phyloP scores from a whole-genome alignment of 164 flowering plant species.

The Vitis cinerea region DNA sequence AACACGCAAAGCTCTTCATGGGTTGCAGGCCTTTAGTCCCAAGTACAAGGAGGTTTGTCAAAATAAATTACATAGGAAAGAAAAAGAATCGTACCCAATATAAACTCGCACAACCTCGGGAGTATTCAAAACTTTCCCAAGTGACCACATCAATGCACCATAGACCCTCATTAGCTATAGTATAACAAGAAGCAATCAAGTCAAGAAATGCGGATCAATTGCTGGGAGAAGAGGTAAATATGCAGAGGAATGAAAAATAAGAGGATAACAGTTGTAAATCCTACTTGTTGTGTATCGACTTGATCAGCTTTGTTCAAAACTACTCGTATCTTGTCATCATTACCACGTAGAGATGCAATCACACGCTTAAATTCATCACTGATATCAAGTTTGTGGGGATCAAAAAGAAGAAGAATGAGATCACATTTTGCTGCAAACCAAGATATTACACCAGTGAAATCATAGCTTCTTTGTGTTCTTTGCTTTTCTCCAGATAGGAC shows the following conservation, averaged over 20 bases:
- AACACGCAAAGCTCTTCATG: no score
- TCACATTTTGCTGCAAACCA: conserved; percentile 99
- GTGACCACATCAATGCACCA: conserved; percentile 99
- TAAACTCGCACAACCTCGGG: conserved; percentile 93
- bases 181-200: neutral
- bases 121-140: conserved; percentile 92
- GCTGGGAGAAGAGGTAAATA: neutral
- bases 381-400: conserved; percentile 94
- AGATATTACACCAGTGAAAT: conserved; percentile 93
- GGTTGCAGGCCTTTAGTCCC: no score
- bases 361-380: conserved; percentile 97
- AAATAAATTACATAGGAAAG: neutral
- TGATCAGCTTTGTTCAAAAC: conserved; percentile 96
- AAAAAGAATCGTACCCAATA: conserved; percentile 68
- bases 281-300: conserved; percentile 95
- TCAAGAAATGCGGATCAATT: neutral
- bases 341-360: conserved; percentile 84
- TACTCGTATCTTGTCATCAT: conserved; percentile 96
- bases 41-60: neutral
- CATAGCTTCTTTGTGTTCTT: conserved; percentile 89
- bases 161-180: conserved; percentile 69
- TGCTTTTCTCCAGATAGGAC: conserved; percentile 97
- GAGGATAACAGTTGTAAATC: neutral
- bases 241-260: neutral
- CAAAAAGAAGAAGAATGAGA: conserved; percentile 87